Base-by-base conservation (phyloP, 768 basidiomycete species). In the Coprinopsis marcescibilis region DNA sequence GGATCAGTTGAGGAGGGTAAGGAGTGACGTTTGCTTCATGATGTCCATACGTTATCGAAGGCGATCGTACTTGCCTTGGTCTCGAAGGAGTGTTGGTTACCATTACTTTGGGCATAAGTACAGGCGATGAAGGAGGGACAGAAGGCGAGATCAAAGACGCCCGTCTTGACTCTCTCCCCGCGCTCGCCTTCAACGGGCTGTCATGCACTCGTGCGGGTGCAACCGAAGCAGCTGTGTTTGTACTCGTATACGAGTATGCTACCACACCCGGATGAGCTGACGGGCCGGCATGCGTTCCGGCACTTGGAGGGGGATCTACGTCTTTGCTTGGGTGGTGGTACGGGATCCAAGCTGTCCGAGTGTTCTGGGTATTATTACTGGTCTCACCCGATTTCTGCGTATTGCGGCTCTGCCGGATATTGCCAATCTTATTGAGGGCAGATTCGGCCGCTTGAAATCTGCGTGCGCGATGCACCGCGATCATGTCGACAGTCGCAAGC, bases 381-480 rank as follows among this genome's bases (percentile, higher is more conserved):
- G 52, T n/a, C n/a, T n/a, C 49, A 13, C 67, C 66, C 1, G 67
- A 58, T 56, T 75, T 74, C 46, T 75, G 76, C n/a, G 75, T 62
- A 49, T 80, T 78, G 42, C 76, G 72, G n/a, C n/a, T n/a, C n/a
- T n/a, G n/a, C n/a, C n/a, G n/a, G n/a, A n/a, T n/a, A 51, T 63
- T 75, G 12, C 79, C 72, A 19, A 85, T 66, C 50, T 83, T 79
- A 54, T 84, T 84, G 11, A 87, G 66, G 1, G 82, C 77, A 42
- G 75, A 77, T 58, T 87, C 84, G 0, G 85, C 84, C 10, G 78
- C 81, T 50, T 84, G 86, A 3, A 77, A 65, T 46, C 78, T 65
- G 47, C 81, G 73, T 7, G 72, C 70, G 23, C 69, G 64, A 46
- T 66, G 61, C 40, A 67, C 61, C 13, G 65, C 62, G 15, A 66